Base-by-base conservation (phyloP, 306 rosid species). In the Acacia acuminata region DNA sequence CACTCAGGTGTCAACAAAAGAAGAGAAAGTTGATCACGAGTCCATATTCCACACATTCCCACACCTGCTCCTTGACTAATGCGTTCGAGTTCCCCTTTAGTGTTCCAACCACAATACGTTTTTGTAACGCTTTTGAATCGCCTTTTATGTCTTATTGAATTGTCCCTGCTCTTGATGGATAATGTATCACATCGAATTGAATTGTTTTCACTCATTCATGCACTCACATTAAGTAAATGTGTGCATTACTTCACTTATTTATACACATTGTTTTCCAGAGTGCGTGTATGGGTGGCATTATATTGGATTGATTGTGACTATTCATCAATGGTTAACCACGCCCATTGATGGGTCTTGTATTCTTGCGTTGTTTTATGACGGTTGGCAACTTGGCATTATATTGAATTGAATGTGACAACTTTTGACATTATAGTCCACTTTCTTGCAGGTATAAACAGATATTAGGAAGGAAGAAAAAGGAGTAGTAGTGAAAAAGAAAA, bases 401-500 rank as follows among this genome's bases (percentile, higher is more conserved):
- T 63, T 63, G 15, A 25, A 27, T 30, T 64, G n/a, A 64, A 64
- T 30, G 22, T 30, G 10, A 60, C 55, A 60, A 74, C 74, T 32
- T 79, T 76, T 86, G 82, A 83, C 40, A 22, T 44, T 20, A 14
- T 47, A 19, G 78, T 79, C 2, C 36, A 40, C 66, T 66, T 66
- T 58, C 9, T 82, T 90, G 86, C 91, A 93, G 97, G 89, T 75
- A 40, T 48, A 75, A 74, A 79, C 32, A 30, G 55, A 82, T 22
- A 73, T 82, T 66, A 72, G 77, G 70, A 82, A 72, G 73, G 66
- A 79, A 77, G 56, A 82, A 74, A 44, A 69, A 82, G 82, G 30
- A 87, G 84, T 45, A 51, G 72, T 64, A 43, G 67, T 4, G 32
- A 13, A 25, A 63, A 67, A 2, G 32, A 53, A 71, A 20, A 16